Percentiles rank a stretch among this genome's conserved stretches.
These are phyloP conservation scores for Corrigiola litoralis DNA, from an alignment of 179 eudicot species.

Conservation along the genomic window DNA sequence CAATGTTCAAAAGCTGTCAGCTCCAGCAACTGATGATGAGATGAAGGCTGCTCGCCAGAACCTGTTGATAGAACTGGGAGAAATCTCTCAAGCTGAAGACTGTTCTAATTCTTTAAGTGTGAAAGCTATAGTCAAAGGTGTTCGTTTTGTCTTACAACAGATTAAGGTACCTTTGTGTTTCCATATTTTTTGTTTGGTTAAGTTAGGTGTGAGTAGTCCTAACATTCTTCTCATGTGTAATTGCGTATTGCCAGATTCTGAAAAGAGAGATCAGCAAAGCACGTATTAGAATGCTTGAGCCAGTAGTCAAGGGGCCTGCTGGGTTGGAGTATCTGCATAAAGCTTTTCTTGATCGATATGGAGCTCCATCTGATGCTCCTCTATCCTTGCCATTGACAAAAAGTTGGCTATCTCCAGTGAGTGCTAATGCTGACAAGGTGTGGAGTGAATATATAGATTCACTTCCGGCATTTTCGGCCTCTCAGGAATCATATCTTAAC, in stretches of 20 bases:
- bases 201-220: neutral
- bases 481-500: constrained; percentile 27
- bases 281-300: constrained; percentile 78
- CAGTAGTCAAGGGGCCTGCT: constrained; percentile 76
- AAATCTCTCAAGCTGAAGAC: constrained; percentile 43
- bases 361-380: constrained; percentile 57
- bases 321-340: constrained; percentile 68
- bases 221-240: neutral
- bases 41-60: constrained; percentile 55
- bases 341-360: constrained; percentile 58
- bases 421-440: constrained; percentile 47
- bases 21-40: constrained; percentile 78
- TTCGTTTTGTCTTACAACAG: constrained; percentile 72
- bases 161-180: too few species aligned
- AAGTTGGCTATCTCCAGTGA: constrained; percentile 57
- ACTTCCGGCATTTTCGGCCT: constrained; percentile 32
- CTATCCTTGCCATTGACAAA: constrained; percentile 58
- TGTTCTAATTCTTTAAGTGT: constrained; percentile 38
- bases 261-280: constrained; percentile 87
- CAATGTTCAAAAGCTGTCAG: constrained; percentile 77
- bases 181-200: neutral
- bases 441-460: constrained; percentile 62
- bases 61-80: constrained; percentile 53
- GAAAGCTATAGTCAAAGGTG: constrained; percentile 70
- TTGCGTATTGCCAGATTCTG: constrained; percentile 51